A percentile compares a stretch with the other conserved stretches of the same genome.
Evolutionary conservation across 805 yeast genomes (phyloP).

Genomic region (Jamesozyma hellenica): DNA sequence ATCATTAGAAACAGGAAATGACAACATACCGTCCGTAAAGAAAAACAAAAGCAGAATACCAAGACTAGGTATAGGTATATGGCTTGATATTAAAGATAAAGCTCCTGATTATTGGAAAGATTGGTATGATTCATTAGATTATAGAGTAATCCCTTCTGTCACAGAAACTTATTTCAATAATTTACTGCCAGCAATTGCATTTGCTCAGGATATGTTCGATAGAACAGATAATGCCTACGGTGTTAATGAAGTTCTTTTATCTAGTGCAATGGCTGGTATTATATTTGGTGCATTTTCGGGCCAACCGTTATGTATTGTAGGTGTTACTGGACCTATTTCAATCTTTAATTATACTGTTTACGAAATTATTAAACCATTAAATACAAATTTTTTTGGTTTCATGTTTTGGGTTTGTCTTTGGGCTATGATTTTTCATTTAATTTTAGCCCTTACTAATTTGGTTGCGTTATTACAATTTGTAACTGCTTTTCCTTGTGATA

Average conservation of each 20-base stretch:
- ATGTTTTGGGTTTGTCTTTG: slow-evolving; percentile 95
- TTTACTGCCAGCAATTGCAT: slow-evolving; percentile 84
- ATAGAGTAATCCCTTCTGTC: slow-evolving; percentile 80
- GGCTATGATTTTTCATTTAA: slow-evolving; percentile 74
- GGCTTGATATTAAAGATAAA: slow-evolving; percentile 30
- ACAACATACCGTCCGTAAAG: too few relatives aligned
- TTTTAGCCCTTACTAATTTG: slow-evolving; percentile 59
- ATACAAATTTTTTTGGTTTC: slow-evolving; percentile 64
- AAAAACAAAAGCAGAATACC: slow-evolving; percentile 13
- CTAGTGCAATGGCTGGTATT: slow-evolving; percentile 82
- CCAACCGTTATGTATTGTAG: slow-evolving; percentile 90
- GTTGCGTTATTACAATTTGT: slow-evolving; percentile 60
- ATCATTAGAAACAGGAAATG: too few relatives aligned
- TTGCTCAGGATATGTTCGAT: slow-evolving; percentile 95
- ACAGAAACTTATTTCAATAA: slow-evolving; percentile 82
- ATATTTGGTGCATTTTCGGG: slow-evolving; percentile 81
- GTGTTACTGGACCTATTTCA: slow-evolving; percentile 92
- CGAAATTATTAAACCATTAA: slow-evolving; percentile 27
- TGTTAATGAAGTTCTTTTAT: slow-evolving; percentile 75
- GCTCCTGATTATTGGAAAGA: slow-evolving; percentile 65
- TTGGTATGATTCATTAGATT: slow-evolving; percentile 73
- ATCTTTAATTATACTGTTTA: slow-evolving; percentile 83
- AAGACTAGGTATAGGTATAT: slow-evolving; percentile 27
- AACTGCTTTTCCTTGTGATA: slow-evolving; percentile 79
- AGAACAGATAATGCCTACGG: slow-evolving; percentile 82